Evolutionary conservation across 768 basidiomycete genomes (phyloP).

Genomic region (Russula sp.): DNA sequence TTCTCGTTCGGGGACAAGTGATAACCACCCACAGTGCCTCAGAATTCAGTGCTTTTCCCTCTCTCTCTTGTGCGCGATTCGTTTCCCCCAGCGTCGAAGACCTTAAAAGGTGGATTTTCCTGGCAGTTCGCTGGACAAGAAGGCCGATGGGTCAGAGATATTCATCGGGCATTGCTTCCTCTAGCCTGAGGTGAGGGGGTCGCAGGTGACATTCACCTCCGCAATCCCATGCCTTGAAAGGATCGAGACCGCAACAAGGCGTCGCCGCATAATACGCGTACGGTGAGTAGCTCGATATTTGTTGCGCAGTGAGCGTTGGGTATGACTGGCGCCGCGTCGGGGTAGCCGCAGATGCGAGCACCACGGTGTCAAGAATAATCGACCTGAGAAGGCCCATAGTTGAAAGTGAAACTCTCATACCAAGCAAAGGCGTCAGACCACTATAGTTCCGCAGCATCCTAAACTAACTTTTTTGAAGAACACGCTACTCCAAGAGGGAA

Average conservation of each 20-base stretch:
- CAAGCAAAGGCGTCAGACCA: too few species aligned
- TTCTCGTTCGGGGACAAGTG: too few species aligned
- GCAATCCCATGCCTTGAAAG: not conserved
- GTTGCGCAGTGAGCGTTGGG: constrained; percentile 3
- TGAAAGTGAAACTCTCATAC: too few species aligned
- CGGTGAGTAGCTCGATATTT: constrained; percentile 35
- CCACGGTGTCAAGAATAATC: not conserved
- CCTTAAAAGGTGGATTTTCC: not conserved
- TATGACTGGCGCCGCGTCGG: not conserved
- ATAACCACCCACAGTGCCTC: too few species aligned
- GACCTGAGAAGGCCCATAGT: not conserved
- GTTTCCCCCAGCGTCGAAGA: not conserved
- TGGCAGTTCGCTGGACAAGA: not conserved
- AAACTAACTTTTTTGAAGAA: too few species aligned
- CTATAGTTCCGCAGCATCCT: too few species aligned
- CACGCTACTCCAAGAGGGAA: too few species aligned
- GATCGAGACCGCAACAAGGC: not conserved
- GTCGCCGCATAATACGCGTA: not conserved
- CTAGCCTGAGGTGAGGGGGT: too few species aligned
- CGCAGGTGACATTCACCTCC: too few species aligned
- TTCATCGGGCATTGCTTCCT: not conserved
- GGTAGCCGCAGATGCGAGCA: not conserved
- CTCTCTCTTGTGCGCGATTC: too few species aligned
- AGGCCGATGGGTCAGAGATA: too few species aligned
- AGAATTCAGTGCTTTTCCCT: not conserved